phyloP scores from a whole-genome alignment of 306 rosid species.

The Rubus idaeus region DNA sequence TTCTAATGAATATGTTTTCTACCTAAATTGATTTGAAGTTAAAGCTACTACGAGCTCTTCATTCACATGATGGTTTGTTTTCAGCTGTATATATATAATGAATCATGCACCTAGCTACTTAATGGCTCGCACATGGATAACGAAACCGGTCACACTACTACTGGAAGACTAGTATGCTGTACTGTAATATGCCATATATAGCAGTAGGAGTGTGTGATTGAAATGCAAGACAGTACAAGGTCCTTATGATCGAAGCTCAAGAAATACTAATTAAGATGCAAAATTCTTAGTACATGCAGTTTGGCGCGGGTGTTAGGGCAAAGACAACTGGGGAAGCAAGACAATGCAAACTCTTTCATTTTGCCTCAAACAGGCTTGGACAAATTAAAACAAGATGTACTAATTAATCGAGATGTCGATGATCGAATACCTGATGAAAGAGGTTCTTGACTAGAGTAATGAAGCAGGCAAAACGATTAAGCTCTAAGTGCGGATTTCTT shows the following conservation, averaged over 20 bases:
- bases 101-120: background rate
- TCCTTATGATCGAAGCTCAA: background rate
- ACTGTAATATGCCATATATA: too few relatives aligned
- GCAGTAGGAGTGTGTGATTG: background rate
- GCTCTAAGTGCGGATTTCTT: background rate
- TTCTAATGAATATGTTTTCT: too few relatives aligned
- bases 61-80: background rate
- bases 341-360: background rate
- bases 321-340: background rate
- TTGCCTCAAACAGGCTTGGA: too few relatives aligned
- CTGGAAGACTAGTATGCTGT: background rate
- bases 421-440: too few relatives aligned
- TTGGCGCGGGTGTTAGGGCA: background rate
- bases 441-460: too few relatives aligned
- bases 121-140: background rate
- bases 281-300: too few relatives aligned
- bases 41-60: background rate
- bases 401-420: too few relatives aligned
- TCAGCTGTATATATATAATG: background rate
- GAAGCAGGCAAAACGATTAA: too few relatives aligned
- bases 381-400: too few relatives aligned
- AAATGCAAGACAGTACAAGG: background rate
- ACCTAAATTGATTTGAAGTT: background rate
- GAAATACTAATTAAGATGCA: background rate
- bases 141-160: background rate